These are phyloP conservation scores for Mariannaea sp. DNA, from an alignment of 2,329 filamentous ascomycete genomes.

Conservation along the genomic window DNA sequence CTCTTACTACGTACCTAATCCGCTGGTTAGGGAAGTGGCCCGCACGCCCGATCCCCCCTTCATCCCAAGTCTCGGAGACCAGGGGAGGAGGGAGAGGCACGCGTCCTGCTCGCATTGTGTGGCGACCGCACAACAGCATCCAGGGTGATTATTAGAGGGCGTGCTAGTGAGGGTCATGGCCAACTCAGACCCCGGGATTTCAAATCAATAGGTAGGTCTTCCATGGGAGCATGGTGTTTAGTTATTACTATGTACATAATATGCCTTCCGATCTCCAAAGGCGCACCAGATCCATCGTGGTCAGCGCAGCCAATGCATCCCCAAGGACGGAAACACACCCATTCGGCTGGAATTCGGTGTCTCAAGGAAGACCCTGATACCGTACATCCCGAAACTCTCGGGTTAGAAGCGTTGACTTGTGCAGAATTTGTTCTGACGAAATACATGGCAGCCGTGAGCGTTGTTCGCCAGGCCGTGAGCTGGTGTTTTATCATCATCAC, in stretches of 20 bases:
- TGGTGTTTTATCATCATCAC: no score
- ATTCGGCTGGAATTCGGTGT: constrained; percentile 8
- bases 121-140: constrained; percentile 8
- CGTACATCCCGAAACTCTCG: constrained; percentile 6
- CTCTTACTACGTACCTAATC: no score
- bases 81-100: constrained; percentile 6
- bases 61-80: neutral
- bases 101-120: constrained; percentile 1
- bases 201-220: neutral
- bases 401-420: constrained; percentile 5
- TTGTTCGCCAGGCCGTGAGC: no score
- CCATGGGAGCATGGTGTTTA: no score
- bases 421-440: neutral
- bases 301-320: constrained; percentile 1
- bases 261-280: neutral
- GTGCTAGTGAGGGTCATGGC: neutral
- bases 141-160: neutral
- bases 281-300: constrained; percentile 3
- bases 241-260: no score
- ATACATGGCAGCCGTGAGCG: no score
- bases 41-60: constrained; percentile 11
- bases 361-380: neutral
- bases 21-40: constrained; percentile 8
- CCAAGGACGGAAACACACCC: neutral
- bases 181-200: neutral